Evolutionary conservation across 306 rosid species (phyloP), one percentile per base, ranked within the genome.

Genomic region (Lablab purpureus): DNA sequence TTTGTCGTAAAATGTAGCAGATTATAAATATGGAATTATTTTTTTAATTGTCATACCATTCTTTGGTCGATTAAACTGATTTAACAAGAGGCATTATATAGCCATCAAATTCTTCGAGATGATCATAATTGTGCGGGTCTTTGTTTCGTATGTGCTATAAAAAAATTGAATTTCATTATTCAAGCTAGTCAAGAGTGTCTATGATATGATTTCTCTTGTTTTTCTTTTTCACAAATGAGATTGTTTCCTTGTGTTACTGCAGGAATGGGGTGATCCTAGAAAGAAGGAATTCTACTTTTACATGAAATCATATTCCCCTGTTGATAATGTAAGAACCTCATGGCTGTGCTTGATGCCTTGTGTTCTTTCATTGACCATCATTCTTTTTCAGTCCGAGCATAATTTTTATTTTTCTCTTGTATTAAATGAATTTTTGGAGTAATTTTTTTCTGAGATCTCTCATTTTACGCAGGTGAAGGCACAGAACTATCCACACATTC

Each of bases 221-320:
- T 76, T 76, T 67, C 60, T 55, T 76, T 71, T 59, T 72, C 12
- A 56, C 50, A 32, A 77, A 30, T 66, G 50, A 50, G 69, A 32
- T 68, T 2, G 25, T 74, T 69, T 71, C 69, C 15, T 83, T 75
- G 34, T 84, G 72, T 81, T 78, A 68, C 21, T 85, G 87, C 92
- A 94, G 98, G 97, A 94, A 84, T 94, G 98, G 98, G 98, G 98
- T 71, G 98, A 94, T 73, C 98, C 97, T 15, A 87, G 95, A 81
- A 88, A 88, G 89, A 93, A 94, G 82, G 97, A 94, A 50, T 92
- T 90, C 84, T 94, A 94, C 91, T 86, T 89, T 83, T 94, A 92
- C 87, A 94, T 94, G 93, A 94, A 94, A 83, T 94, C 97, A 79
- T 92, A 94, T 89, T 94, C 98, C 74, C 97, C 97, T 0, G 92